Conservation (phyloP, 257 asterid species). For the Thymus mandschuricus region DNA sequence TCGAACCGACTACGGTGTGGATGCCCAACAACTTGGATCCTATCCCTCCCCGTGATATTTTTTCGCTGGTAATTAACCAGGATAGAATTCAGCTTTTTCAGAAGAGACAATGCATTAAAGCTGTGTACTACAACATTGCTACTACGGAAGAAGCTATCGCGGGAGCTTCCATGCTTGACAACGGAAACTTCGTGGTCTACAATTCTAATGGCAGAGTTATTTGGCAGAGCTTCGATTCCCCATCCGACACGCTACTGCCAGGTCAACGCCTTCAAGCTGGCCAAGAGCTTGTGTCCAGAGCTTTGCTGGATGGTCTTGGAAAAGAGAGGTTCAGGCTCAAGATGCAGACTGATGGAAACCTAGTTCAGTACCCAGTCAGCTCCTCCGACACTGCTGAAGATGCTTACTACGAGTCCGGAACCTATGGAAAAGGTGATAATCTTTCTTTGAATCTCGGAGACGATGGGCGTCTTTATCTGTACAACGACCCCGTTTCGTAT, state of each 20-base stretch:
- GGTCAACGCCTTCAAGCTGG: neutral
- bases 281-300: neutral
- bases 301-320: neutral
- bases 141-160: neutral
- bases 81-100: conserved; percentile 37
- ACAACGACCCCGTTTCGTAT: neutral
- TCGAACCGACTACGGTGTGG: conserved; percentile 32
- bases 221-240: conserved; percentile 11
- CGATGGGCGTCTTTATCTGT: neutral
- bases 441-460: neutral
- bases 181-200: conserved; percentile 7
- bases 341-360: conserved; percentile 1
- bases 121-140: neutral
- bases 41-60: conserved; percentile 10
- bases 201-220: neutral
- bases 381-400: neutral
- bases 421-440: neutral
- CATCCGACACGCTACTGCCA: neutral
- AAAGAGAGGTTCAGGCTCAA: neutral
- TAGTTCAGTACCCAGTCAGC: neutral
- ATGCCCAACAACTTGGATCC: conserved; percentile 34
- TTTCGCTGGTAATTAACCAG: neutral
- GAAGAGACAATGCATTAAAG: neutral
- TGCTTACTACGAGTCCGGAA: neutral
- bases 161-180: neutral